Percentiles rank a stretch among this genome's conserved stretches.
phyloP scores from a whole-genome alignment of 2,329 filamentous ascomycete genomes.

The Huntiella omanensis region DNA sequence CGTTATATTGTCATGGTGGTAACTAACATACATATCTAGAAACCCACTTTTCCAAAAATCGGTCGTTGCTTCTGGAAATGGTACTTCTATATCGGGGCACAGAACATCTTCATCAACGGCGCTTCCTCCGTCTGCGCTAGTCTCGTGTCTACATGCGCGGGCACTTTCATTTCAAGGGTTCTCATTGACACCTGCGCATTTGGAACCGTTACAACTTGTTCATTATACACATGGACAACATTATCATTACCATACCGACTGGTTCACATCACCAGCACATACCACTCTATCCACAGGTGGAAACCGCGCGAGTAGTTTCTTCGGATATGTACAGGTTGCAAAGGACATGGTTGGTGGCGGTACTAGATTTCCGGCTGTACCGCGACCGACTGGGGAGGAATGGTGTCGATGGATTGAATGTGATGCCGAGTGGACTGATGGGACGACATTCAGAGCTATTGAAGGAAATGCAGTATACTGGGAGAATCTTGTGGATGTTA shows the following conservation, averaged over 20 bases:
- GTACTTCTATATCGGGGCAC: constrained; percentile 19
- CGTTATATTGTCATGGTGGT: background rate
- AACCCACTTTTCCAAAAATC: constrained; percentile 26
- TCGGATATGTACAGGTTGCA: constrained; percentile 25
- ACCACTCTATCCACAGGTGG: constrained; percentile 22
- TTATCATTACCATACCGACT: constrained; percentile 32
- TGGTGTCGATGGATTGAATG: constrained; percentile 30
- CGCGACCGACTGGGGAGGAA: constrained; percentile 13
- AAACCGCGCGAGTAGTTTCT: constrained; percentile 28
- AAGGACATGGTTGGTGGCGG: constrained; percentile 26
- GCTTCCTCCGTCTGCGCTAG: constrained; percentile 22
- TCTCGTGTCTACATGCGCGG: constrained; percentile 28
- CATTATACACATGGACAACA: constrained; percentile 25
- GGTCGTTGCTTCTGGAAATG: constrained; percentile 20
- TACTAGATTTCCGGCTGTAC: constrained; percentile 28
- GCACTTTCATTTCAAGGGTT: constrained; percentile 27
- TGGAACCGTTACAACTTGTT: constrained; percentile 30
- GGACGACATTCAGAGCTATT: constrained; percentile 28
- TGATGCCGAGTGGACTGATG: constrained; percentile 26
- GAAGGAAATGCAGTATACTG: constrained; percentile 30
- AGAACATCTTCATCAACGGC: constrained; percentile 29
- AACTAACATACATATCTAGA: constrained; percentile 15
- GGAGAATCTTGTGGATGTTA: constrained; percentile 23
- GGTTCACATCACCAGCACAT: constrained; percentile 25
- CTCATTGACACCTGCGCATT: constrained; percentile 18